Evolutionary conservation across 2,329 filamentous ascomycete genomes (phyloP).

Genomic region (Verticillium nonalfalfae): DNA sequence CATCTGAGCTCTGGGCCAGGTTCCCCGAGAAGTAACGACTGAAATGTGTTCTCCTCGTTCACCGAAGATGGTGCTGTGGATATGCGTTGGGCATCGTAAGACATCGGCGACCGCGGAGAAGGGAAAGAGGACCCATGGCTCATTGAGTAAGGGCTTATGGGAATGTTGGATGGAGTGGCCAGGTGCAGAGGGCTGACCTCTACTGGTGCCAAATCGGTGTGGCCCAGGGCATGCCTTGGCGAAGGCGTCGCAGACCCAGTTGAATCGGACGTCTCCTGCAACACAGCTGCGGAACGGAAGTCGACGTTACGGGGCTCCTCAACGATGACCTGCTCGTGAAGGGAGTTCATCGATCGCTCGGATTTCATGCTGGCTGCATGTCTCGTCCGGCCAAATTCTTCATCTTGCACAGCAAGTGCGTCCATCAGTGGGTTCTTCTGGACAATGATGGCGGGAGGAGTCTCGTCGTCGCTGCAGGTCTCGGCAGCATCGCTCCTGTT

Average conservation of each 20-base stretch:
- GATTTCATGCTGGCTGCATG: constrained; percentile 34
- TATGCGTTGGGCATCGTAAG: constrained; percentile 65
- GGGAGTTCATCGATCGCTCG: constrained; percentile 40
- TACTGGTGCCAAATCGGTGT: constrained; percentile 41
- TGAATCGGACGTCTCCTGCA: constrained; percentile 24
- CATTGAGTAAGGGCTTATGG: constrained; percentile 60
- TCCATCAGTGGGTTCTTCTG: constrained; percentile 16
- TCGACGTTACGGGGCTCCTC: constrained; percentile 34
- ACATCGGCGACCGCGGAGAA: constrained; percentile 63
- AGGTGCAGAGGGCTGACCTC: constrained; percentile 41
- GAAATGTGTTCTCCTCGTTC: constrained; percentile 64
- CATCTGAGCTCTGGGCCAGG: constrained; percentile 66
- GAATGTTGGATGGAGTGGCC: constrained; percentile 35
- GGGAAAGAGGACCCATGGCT: constrained; percentile 60
- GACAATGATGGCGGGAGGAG: constrained; percentile 20
- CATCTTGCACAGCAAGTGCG: neutral
- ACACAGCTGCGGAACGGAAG: constrained; percentile 28
- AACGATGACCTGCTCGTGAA: constrained; percentile 44
- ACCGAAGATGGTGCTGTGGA: constrained; percentile 71
- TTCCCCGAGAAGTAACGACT: constrained; percentile 66
- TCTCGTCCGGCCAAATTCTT: constrained; percentile 27
- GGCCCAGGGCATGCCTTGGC: constrained; percentile 30
- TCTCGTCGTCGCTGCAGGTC: constrained; percentile 19
- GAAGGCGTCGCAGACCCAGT: constrained; percentile 38
- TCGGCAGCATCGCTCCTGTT: neutral